A percentile compares a stretch with the other conserved stretches of the same genome.
Evolutionary conservation across 2,329 filamentous ascomycete genomes (phyloP).

Genomic region (Pseudogymnoascus sp.): DNA sequence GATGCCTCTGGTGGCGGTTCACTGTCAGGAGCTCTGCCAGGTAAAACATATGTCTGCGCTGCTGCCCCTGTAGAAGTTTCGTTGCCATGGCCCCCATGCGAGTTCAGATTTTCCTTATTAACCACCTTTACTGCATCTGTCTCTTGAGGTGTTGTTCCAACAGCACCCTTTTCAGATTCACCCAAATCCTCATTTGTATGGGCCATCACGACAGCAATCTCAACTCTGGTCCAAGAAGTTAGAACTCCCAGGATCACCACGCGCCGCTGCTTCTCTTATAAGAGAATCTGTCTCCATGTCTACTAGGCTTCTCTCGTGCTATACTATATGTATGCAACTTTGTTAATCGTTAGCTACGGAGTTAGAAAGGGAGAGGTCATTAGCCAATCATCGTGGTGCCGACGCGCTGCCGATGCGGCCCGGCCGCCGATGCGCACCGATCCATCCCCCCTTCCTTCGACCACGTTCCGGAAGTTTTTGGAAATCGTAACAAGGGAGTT

Average conservation of each 20-base stretch:
- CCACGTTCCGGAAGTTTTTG: neutral
- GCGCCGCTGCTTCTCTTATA: neutral
- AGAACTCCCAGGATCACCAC: neutral
- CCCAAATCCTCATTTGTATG: neutral
- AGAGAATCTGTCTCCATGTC: neutral
- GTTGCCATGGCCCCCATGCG: neutral
- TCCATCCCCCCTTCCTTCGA: neutral
- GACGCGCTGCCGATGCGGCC: neutral
- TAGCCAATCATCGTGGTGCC: neutral
- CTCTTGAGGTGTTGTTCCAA: neutral
- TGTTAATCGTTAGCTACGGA: neutral
- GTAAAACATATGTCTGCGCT: neutral
- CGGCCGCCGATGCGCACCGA: neutral
- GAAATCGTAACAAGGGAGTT: neutral
- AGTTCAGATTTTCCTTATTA: neutral
- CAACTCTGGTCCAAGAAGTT: neutral
- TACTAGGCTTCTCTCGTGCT: neutral
- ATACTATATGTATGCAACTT: neutral
- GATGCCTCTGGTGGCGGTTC: neutral
- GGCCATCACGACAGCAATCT: neutral
- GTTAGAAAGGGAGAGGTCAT: neutral
- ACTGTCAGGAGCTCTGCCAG: neutral
- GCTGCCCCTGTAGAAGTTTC: neutral
- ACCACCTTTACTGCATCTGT: neutral
- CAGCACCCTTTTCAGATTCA: neutral